Evolutionary conservation across 1,284 basidiomycete species (phyloP).

Genomic region (Moniliophthora roreri): DNA sequence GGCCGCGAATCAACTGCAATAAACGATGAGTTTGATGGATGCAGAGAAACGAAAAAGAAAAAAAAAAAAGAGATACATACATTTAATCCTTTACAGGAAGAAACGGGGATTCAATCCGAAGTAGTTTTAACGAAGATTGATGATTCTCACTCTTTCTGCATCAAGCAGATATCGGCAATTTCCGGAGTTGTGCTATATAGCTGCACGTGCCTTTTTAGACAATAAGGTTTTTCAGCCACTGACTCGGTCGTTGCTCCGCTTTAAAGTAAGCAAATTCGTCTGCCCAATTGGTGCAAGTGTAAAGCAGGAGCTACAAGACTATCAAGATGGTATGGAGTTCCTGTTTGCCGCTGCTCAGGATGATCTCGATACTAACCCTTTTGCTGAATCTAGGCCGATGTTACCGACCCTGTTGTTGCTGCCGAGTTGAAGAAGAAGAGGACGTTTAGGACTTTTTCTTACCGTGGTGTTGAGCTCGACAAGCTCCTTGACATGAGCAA

Average conservation of each 20-base stretch:
- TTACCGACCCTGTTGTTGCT: constrained; percentile 87
- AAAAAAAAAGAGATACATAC: constrained; percentile 36
- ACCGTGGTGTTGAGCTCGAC: constrained; percentile 97
- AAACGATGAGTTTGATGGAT: background rate
- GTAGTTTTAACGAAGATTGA: constrained; percentile 24
- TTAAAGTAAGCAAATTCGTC: constrained; percentile 14
- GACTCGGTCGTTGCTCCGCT: background rate
- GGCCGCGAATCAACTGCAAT: constrained; percentile 4
- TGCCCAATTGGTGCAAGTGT: constrained; percentile 19
- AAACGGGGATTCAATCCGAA: constrained; percentile 88
- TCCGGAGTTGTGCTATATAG: constrained; percentile 54
- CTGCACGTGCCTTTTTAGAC: constrained; percentile 36
- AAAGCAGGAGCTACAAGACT: constrained; percentile 11
- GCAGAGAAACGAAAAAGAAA: background rate
- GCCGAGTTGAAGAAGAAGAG: constrained; percentile 97
- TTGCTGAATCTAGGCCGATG: constrained; percentile 61
- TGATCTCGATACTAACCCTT: constrained; percentile 4
- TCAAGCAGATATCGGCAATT: constrained; percentile 11
- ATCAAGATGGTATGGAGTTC: constrained; percentile 54
- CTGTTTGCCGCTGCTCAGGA: constrained; percentile 2
- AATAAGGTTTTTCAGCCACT: constrained; percentile 21
- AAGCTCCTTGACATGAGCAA: constrained; percentile 96
- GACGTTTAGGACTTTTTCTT: constrained; percentile 98
- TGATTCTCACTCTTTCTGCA: constrained; percentile 7
- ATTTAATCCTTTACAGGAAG: constrained; percentile 86